These are phyloP conservation scores for Mrakiaceae sp. DNA, from an alignment of 1,284 basidiomycete genomes.

Conservation along the genomic window DNA sequence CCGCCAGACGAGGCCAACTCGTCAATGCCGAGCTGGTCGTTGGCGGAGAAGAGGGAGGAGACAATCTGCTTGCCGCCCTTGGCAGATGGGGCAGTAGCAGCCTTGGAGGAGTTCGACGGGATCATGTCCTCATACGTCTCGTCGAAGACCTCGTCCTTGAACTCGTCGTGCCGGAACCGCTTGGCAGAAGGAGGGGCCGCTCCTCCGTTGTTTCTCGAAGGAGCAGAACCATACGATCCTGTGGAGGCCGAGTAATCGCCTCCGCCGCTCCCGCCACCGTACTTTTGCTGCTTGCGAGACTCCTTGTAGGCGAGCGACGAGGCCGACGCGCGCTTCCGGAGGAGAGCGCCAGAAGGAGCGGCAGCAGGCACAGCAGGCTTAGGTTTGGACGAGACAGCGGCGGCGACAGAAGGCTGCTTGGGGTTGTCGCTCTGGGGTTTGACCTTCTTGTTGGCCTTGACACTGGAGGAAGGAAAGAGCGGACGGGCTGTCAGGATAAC, in stretches of 20 bases:
- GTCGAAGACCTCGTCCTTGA: slow-evolving; percentile 16
- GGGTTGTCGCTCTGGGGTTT: slow-evolving; percentile 14
- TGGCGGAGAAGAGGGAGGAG: slow-evolving; percentile 81
- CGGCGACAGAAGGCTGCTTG: slow-evolving; percentile 2
- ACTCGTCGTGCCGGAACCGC: slow-evolving; percentile 12
- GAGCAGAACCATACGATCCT: too few species aligned
- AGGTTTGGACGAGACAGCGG: background rate
- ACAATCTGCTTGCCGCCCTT: slow-evolving; percentile 53
- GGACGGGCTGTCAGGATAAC: background rate
- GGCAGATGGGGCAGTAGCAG: slow-evolving; percentile 13
- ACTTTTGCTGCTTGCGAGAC: background rate
- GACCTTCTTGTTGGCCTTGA: slow-evolving; percentile 32
- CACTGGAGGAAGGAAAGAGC: slow-evolving; percentile 18
- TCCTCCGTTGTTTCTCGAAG: too few species aligned
- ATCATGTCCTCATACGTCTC: slow-evolving; percentile 14
- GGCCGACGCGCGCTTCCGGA: background rate
- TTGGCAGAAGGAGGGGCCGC: background rate
- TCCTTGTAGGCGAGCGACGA: background rate
- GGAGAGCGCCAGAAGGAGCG: background rate
- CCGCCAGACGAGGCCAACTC: slow-evolving; percentile 24
- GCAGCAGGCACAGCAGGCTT: slow-evolving; percentile 14
- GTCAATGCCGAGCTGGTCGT: slow-evolving; percentile 41
- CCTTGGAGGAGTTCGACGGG: slow-evolving; percentile 3
- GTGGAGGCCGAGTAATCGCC: too few species aligned
- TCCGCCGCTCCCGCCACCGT: background rate